phyloP scores from a whole-genome alignment of 1,284 basidiomycete species.

The Erythrobasidium hasegawianum region DNA sequence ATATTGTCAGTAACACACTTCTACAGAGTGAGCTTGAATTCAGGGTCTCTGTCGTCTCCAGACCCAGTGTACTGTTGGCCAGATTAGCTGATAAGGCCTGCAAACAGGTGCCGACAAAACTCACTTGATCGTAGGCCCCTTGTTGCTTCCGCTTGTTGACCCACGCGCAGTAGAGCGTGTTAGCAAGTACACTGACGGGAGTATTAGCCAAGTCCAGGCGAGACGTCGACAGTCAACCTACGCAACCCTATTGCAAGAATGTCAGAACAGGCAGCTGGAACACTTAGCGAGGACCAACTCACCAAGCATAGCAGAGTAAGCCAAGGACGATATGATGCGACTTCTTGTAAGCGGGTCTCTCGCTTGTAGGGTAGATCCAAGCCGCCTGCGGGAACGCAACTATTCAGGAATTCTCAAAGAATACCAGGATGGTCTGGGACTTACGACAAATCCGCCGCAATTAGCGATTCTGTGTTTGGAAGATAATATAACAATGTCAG shows the following conservation, averaged over 20 bases:
- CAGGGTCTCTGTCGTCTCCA: constrained; percentile 44
- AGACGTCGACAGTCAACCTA: constrained; percentile 5
- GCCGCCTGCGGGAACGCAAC: neutral
- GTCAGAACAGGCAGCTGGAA: too few relatives aligned
- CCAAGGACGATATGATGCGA: constrained; percentile 48
- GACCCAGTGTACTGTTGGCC: constrained; percentile 40
- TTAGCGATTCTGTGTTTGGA: too few relatives aligned
- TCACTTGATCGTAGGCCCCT: constrained; percentile 40
- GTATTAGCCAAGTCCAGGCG: constrained; percentile 14
- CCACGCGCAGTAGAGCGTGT: constrained; percentile 36
- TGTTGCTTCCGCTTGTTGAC: constrained; percentile 41
- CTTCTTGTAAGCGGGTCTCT: constrained; percentile 44
- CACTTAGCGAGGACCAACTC: too few relatives aligned
- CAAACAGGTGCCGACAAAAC: too few relatives aligned
- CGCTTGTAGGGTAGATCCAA: constrained; percentile 19
- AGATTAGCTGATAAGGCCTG: too few relatives aligned
- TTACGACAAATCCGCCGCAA: neutral
- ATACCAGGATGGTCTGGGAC: too few relatives aligned
- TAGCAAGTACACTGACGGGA: neutral
- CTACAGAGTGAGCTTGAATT: constrained; percentile 44
- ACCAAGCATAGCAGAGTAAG: constrained; percentile 45
- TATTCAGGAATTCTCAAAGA: too few relatives aligned
- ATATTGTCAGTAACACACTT: too few relatives aligned
- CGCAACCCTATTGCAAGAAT: neutral
- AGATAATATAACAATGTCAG: too few relatives aligned